A percentile compares a stretch with the other conserved stretches of the same genome.
Conservation (phyloP, 148 eudicot genomes). For the Rhododendron williamsianum region DNA sequence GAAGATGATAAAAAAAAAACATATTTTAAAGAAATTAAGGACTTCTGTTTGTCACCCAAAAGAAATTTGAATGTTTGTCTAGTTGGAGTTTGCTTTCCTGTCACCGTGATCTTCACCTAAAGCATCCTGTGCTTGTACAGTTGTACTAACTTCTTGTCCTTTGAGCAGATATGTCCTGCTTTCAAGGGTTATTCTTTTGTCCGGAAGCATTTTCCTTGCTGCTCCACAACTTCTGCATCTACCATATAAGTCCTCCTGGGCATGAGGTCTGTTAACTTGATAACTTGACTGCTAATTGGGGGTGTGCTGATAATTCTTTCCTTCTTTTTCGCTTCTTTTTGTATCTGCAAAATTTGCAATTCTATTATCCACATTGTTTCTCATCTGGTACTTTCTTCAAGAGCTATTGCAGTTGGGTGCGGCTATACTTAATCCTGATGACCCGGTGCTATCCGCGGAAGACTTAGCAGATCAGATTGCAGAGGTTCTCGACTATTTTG, state of each 20-base stretch:
- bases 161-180: constrained; percentile 85
- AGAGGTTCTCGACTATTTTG: constrained; percentile 81
- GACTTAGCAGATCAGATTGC: constrained; percentile 91
- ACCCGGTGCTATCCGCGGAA: constrained; percentile 55
- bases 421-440: constrained; percentile 42
- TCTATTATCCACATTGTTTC: constrained; percentile 20
- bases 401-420: constrained; percentile 88
- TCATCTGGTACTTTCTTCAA: constrained; percentile 40
- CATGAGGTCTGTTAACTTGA: constrained; percentile 72
- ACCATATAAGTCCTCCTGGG: constrained; percentile 93
- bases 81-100: neutral
- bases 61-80: neutral
- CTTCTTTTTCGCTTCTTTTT: neutral
- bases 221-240: constrained; percentile 91
- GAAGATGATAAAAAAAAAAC: too few relatives aligned
- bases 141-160: constrained; percentile 7
- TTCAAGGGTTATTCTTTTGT: constrained; percentile 80
- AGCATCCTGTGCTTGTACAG: neutral
- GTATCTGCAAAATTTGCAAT: neutral
- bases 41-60: neutral
- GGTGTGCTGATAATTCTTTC: neutral
- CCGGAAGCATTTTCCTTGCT: constrained; percentile 88
- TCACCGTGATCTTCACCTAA: neutral
- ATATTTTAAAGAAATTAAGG: neutral
- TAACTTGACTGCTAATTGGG: neutral